A percentile compares a stretch with the other conserved stretches of the same genome.
These are phyloP conservation scores for Penicillium aurantiogriseum DNA, from an alignment of 2,329 filamentous ascomycete species.

Conservation along the genomic window DNA sequence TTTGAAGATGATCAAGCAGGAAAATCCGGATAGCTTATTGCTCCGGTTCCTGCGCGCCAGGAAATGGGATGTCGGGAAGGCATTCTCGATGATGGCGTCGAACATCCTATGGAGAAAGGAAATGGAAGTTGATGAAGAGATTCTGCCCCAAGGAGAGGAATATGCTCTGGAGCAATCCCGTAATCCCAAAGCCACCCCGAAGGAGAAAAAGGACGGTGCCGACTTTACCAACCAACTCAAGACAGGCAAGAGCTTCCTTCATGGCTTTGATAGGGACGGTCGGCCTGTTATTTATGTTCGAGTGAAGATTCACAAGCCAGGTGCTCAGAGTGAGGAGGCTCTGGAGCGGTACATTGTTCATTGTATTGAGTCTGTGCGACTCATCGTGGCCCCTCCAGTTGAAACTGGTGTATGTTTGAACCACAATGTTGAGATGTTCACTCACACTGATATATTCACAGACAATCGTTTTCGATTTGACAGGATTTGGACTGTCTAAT, in stretches of 20 bases:
- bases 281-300: constrained; percentile 80
- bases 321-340: constrained; percentile 76
- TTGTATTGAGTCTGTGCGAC: constrained; percentile 80
- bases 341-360: constrained; percentile 87
- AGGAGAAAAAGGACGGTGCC: constrained; percentile 17
- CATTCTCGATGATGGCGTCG: constrained; percentile 83
- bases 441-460: constrained; percentile 36
- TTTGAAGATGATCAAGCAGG: constrained; percentile 89
- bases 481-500: constrained; percentile 83
- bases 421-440: background rate
- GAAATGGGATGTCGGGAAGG: constrained; percentile 90
- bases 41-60: constrained; percentile 75
- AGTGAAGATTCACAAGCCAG: constrained; percentile 74
- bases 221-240: constrained; percentile 22
- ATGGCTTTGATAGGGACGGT: constrained; percentile 36
- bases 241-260: constrained; percentile 22
- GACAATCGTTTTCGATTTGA: constrained; percentile 94
- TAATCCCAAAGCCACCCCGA: background rate
- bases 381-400: constrained; percentile 71
- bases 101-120: constrained; percentile 87
- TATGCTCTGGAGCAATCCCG: constrained; percentile 62
- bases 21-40: constrained; percentile 80
- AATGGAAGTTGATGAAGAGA: constrained; percentile 80
- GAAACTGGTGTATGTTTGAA: constrained; percentile 78
- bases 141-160: constrained; percentile 72